Evolutionary conservation across 495 filamentous ascomycete genomes (phyloP), one percentile per base, ranked within the genome.

Genomic region (Penicillium roqueforti): DNA sequence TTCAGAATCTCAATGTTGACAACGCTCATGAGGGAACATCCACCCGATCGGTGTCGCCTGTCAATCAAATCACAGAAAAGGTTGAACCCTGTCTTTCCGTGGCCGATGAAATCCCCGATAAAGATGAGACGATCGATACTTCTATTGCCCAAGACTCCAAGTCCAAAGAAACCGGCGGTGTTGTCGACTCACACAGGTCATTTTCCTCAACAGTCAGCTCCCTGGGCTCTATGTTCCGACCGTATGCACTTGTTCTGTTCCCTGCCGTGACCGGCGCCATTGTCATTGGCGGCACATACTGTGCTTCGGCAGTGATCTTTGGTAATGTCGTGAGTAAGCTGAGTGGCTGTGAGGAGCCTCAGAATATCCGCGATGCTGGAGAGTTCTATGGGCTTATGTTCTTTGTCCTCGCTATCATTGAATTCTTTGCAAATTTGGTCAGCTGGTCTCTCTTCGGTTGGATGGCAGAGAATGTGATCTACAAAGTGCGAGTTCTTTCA

Each of bases 371-470:
- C 16, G 64, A 62, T 22, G 58, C 57, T 48, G 76, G 76, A 20
- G 59, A 72, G 53, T 81, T 82, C 54, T 81, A 64, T 37, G 77
- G 76, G 1, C 66, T 80, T 6, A 74, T 83, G 69, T 80, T 83
- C 64, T 82, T 83, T 48, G 64, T 80, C n/a, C 61, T 82, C 6
- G 74, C 78, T 0, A 65, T 82, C 8, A 72, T 77, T 40, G 79
- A 76, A 32, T 75, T 83, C 48, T 71, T 78, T 37, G 78, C 78
- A 6, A 80, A 83, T 57, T n/a, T 76, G 3, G 68, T 71, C 42
- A 75, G 72, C 53, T 76, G 77, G 62, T 68, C 73, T 8, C 67
- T 68, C 9, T 80, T 82, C 43, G 80, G 80, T 6, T 70, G 71
- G 59, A 69, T 79, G 3, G 75, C 79, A 3, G 80, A 82, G 59